Evolutionary conservation across 2,329 filamentous ascomycete species (phyloP).

Genomic region (Microsporum canis): DNA sequence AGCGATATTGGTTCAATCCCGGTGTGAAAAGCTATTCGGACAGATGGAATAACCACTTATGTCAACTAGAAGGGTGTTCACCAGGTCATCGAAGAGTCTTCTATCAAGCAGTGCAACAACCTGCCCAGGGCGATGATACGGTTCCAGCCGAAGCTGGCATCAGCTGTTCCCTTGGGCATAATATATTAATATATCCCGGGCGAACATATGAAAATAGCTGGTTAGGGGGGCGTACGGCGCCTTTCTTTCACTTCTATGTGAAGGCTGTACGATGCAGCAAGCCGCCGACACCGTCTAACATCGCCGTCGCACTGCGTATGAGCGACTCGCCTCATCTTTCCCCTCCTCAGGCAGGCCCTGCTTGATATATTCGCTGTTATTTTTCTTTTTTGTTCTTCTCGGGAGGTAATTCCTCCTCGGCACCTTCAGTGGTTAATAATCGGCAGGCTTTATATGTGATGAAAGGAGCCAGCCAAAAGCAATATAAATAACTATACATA

Average conservation of each 20-base stretch:
- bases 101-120: too few species aligned
- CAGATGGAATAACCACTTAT: too few species aligned
- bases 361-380: background rate
- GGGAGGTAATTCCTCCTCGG: background rate
- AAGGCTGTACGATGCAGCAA: background rate
- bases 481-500: background rate
- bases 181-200: background rate
- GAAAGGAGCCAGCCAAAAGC: background rate
- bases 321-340: background rate
- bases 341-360: background rate
- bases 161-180: background rate
- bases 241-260: background rate
- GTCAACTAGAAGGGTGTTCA: too few species aligned
- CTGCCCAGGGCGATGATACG: background rate
- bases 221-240: background rate
- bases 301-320: background rate
- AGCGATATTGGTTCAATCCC: too few species aligned
- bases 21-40: too few species aligned
- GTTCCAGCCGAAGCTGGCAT: background rate
- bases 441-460: background rate
- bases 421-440: background rate
- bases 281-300: background rate
- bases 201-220: background rate
- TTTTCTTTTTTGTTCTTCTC: background rate
- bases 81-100: too few species aligned